A percentile compares a stretch with the other conserved stretches of the same genome.
Conservation (phyloP, 192 early-diverging fungal genomes). For the Umbelopsis sp. region DNA sequence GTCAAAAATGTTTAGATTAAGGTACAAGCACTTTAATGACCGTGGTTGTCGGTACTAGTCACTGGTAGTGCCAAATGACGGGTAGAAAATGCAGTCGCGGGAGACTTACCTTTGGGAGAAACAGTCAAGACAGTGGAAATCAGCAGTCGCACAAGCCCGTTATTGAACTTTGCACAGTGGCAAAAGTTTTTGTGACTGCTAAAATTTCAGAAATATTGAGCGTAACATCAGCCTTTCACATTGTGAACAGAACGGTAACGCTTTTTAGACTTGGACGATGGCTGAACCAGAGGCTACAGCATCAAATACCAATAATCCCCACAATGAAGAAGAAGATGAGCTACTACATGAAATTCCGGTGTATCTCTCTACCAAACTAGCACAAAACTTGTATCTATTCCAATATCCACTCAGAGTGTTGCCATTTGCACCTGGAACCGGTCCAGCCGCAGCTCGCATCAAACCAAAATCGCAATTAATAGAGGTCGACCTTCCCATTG, state of each 20-base stretch:
- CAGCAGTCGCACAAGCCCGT: slow-evolving; percentile 16
- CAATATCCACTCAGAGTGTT: slow-evolving; percentile 79
- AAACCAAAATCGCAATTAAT: slow-evolving; percentile 84
- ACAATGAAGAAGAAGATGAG: slow-evolving; percentile 58
- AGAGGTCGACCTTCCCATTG: slow-evolving; percentile 83
- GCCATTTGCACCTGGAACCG: slow-evolving; percentile 43
- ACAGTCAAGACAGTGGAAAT: slow-evolving; percentile 3
- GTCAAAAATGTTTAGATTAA: background rate
- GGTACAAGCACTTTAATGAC: background rate
- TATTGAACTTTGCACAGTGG: background rate
- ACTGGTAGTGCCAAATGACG: background rate
- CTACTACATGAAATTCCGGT: slow-evolving; percentile 79
- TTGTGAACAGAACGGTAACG: too few species aligned
- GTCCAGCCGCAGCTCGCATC: slow-evolving; percentile 68
- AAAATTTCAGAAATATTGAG: too few species aligned
- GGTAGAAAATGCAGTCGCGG: background rate
- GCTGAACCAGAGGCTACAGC: background rate
- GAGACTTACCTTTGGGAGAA: background rate
- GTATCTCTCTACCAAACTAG: slow-evolving; percentile 70
- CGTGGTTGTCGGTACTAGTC: background rate
- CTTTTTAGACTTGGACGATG: background rate
- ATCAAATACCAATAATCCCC: background rate
- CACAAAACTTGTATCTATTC: slow-evolving; percentile 73
- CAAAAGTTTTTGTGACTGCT: slow-evolving; percentile 18
- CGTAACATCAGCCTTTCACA: too few species aligned